Percentiles rank a stretch among this genome's conserved stretches.
Evolutionary conservation across 75 land plant genomes (phyloP).

Genomic region (Cupressus sempervirens): DNA sequence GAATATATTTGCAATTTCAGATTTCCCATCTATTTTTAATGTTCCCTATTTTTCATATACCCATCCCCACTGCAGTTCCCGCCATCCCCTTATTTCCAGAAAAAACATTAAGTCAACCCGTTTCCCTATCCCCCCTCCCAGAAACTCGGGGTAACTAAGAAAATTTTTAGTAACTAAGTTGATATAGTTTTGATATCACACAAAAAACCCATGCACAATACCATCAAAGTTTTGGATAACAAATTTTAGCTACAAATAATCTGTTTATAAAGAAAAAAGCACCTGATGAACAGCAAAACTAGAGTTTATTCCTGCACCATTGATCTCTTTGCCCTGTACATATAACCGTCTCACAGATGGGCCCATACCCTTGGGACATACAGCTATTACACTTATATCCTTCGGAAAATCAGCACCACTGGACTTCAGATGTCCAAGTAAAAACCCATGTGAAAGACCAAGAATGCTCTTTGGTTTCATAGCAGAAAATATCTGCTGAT

Average conservation of each 20-base stretch:
- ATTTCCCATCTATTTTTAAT: too few species aligned
- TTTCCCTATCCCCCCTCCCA: too few species aligned
- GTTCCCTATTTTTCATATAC: too few species aligned
- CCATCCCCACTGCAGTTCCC: too few species aligned
- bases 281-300: slow-evolving; percentile 99
- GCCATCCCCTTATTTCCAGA: too few species aligned
- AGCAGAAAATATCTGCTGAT: slow-evolving; percentile 76
- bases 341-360: slow-evolving; percentile 95
- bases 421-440: slow-evolving; percentile 95
- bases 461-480: slow-evolving; percentile 95
- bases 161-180: too few species aligned
- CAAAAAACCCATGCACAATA: not conserved
- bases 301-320: slow-evolving; percentile 98
- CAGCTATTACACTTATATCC: slow-evolving; percentile 95
- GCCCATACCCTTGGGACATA: slow-evolving; percentile 98
- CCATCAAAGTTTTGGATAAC: not conserved
- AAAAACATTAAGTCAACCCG: too few species aligned
- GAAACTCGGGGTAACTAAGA: too few species aligned
- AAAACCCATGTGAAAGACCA: slow-evolving; percentile 95
- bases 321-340: slow-evolving; percentile 96
- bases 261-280: not conserved
- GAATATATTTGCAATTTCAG: too few species aligned
- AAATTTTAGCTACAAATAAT: not conserved
- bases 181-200: too few species aligned
- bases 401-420: slow-evolving; percentile 77